Evolutionary conservation across 208 protist genomes (phyloP).

Genomic region (Leishmania guyanensis): DNA sequence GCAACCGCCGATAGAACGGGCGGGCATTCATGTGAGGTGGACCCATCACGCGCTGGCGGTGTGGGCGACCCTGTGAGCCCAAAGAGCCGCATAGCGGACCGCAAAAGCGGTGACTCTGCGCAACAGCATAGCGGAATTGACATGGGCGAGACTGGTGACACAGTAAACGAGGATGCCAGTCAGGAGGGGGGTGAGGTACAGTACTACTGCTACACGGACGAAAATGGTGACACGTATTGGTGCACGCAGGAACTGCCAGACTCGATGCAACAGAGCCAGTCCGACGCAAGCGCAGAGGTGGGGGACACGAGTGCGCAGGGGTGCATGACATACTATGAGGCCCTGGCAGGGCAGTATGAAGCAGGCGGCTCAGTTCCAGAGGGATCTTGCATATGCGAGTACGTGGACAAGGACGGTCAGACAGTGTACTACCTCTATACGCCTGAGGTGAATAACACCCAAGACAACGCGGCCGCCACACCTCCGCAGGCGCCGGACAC

Average conservation of each 20-base stretch:
- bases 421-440: conserved; percentile 41
- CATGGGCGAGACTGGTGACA: conserved; percentile 9
- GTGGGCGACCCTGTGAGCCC: background rate
- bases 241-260: conserved; percentile 37
- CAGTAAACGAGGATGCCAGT: background rate
- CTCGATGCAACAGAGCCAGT: conserved; percentile 17
- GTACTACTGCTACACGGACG: conserved; percentile 67
- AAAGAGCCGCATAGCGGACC: background rate
- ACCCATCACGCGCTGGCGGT: background rate
- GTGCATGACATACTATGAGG: background rate
- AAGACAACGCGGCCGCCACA: background rate
- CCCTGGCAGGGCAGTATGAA: background rate
- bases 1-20: background rate
- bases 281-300: background rate
- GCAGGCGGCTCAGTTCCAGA: background rate
- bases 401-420: conserved; percentile 43
- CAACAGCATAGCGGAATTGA: conserved; percentile 3
- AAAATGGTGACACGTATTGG: conserved; percentile 51
- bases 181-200: conserved; percentile 23
- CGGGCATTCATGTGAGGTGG: background rate
- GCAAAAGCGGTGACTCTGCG: background rate
- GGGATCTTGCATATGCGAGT: conserved; percentile 37
- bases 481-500: background rate
- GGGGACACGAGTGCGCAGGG: background rate
- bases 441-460: conserved; percentile 9